A percentile compares a stretch with the other conserved stretches of the same genome.
These are phyloP conservation scores for Xenosphaeropsis pyriputrescens DNA, from an alignment of 2,329 filamentous ascomycete genomes.

Conservation along the genomic window DNA sequence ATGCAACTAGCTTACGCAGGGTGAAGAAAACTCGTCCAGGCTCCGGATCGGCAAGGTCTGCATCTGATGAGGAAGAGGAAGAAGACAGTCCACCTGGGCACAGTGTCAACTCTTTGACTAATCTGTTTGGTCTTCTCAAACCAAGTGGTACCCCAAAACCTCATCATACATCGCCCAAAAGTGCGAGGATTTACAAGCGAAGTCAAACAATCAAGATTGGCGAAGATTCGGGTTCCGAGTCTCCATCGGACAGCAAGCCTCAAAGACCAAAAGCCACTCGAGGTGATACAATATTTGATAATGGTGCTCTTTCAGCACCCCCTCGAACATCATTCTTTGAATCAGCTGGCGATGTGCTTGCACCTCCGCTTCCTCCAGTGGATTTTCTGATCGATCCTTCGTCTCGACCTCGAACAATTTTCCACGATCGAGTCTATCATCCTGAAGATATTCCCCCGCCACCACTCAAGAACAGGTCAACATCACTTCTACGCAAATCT, in stretches of 20 bases:
- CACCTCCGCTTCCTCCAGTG: constrained; percentile 69
- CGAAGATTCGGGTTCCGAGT: constrained; percentile 12
- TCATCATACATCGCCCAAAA: constrained; percentile 37
- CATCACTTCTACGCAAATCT: constrained; percentile 11
- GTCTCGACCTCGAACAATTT: constrained; percentile 75
- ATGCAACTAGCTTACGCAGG: constrained; percentile 39
- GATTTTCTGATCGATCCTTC: constrained; percentile 77
- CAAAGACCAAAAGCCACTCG: constrained; percentile 18
- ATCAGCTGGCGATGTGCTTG: constrained; percentile 82
- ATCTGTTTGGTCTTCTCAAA: constrained; percentile 50
- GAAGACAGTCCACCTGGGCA: too few relatives aligned
- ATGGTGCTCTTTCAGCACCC: constrained; percentile 46
- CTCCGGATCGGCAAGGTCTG: too few relatives aligned
- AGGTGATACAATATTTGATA: constrained; percentile 23
- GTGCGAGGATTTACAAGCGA: constrained; percentile 58
- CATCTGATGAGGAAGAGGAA: too few relatives aligned
- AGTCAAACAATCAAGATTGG: constrained; percentile 56
- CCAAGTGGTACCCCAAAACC: constrained; percentile 35
- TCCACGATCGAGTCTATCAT: constrained; percentile 92
- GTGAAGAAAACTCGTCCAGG: too few relatives aligned
- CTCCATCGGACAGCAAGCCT: constrained; percentile 13
- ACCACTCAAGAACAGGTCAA: constrained; percentile 41
- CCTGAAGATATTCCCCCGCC: constrained; percentile 83
- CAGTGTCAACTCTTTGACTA: neutral
- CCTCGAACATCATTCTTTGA: constrained; percentile 91